Base-by-base conservation (phyloP, 139 green algal genomes). In the Limnomonas spitsbergensis region DNA sequence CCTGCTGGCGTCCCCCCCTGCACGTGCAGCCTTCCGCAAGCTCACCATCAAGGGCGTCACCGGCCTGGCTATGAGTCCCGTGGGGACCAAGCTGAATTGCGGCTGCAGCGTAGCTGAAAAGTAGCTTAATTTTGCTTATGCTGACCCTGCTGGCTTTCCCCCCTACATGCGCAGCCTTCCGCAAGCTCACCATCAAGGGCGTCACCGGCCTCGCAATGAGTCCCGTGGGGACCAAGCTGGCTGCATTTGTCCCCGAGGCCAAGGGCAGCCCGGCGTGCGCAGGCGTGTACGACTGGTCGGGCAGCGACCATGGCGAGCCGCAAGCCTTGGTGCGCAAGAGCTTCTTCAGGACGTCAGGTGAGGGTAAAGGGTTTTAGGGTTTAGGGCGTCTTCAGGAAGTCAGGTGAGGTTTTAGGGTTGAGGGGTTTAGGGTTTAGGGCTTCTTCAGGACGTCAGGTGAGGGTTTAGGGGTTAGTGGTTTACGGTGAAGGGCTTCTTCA, bases 121-220 rank as follows among this genome's bases (percentile, higher is more conserved):
- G n/a, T n/a, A n/a, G n/a, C n/a, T n/a, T n/a, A n/a, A n/a, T n/a
- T n/a, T n/a, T n/a, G n/a, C n/a, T n/a, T n/a, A n/a, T n/a, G n/a
- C n/a, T n/a, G n/a, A n/a, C n/a, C n/a, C n/a, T n/a, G n/a, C n/a
- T n/a, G n/a, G n/a, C n/a, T n/a, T n/a, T n/a, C n/a, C n/a, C n/a
- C n/a, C n/a, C n/a, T n/a, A n/a, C n/a, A n/a, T n/a, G 47, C 3
- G 53, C 84, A 89, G 83, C 52, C 1, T 77, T 73, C 77, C 56
- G 68, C 42, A 92, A 92, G 84, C 70, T 95, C 37, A 66, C 81
- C 1, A 81, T 94, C 53, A 94, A 94, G 82, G 89, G 89, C 7
- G 81, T 95, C 34, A 80, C 79, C 2, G 81, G 74, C 53, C 82
- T 91, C 56, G 85, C 89, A 27, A 61, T 91, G 26, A 88, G 86